phyloP scores from a whole-genome alignment of 75 land plant species.

The Picea sitchensis region DNA sequence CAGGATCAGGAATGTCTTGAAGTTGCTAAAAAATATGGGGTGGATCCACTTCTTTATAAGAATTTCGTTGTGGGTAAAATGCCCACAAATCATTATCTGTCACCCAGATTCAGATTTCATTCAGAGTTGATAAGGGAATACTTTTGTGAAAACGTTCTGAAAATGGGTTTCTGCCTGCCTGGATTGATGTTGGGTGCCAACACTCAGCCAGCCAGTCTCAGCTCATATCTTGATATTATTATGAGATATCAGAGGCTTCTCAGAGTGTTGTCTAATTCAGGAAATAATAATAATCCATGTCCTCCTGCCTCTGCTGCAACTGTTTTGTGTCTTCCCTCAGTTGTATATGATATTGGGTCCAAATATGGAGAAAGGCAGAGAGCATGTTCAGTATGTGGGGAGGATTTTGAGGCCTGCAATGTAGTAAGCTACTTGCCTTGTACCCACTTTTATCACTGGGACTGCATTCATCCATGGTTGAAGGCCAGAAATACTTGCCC shows the following conservation, averaged over 20 bases:
- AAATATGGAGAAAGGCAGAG: constrained; percentile 13
- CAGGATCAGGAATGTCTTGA: no score
- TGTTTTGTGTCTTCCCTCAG: constrained; percentile 35
- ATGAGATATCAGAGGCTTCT: constrained; percentile 26
- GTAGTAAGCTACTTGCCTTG: constrained; percentile 62
- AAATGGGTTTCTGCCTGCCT: no score
- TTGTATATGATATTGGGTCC: constrained; percentile 4
- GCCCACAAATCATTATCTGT: no score
- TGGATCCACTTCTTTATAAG: no score
- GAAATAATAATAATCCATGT: background rate
- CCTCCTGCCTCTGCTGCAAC: constrained; percentile 33
- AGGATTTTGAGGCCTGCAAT: constrained; percentile 40
- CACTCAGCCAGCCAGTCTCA: no score
- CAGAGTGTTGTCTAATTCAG: background rate
- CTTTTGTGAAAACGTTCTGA: no score
- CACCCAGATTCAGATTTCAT: no score
- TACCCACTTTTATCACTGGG: constrained; percentile 55
- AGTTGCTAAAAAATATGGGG: no score
- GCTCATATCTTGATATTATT: constrained; percentile 24
- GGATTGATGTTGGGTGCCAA: no score
- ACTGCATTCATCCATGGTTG: constrained; percentile 57
- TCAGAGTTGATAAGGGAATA: no score
- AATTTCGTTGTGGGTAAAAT: no score
- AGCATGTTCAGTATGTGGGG: constrained; percentile 38
- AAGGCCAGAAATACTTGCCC: constrained; percentile 63